Evolutionary conservation across 495 filamentous ascomycete genomes (phyloP), one percentile per base, ranked within the genome.

Genomic region (Hypoxylon rickii): DNA sequence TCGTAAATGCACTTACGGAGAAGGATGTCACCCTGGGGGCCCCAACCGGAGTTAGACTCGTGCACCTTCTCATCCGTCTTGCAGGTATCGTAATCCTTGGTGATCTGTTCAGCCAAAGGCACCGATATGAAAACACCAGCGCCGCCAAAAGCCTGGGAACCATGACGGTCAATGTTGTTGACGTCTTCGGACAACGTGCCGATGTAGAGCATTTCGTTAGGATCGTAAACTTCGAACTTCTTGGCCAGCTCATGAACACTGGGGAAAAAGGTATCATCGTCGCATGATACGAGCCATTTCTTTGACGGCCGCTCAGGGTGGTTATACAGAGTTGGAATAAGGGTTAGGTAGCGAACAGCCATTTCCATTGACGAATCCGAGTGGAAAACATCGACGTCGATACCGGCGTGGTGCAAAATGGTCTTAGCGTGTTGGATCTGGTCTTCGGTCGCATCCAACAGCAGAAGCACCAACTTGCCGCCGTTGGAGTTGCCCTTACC

Each of bases 211-310:
- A 81, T 77, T 63, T 80, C 75, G 29, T 55, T 70, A 37, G 79
- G 66, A 58, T 89, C 82, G 51, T 85, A 86, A 0, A 66, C 51
- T 15, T 66, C 66, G 18, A 79, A 67, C 34, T 64, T 60, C 26
- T 83, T 76, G 13, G 79, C 76, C 29, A 89, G 73, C 10, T 83
- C 73, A 22, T 81, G 81, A 13, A 89, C 75, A 29, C 84, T 87
- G 7, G 85, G 79, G 70, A 89, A 86, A 66, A 88, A 89, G 15
- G 87, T 90, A 62, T 90, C 87, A 61, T 90, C 86, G 53, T 89
- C 86, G 46, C 86, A 84, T 37, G 87, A 79, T 46, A 82, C 81
- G 17, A 88, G 76, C 86, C 85, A 90, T 58, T 83, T 80, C 58
- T 72, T 81, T 74, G 79, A 53, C 69, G 63, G 12, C 64, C 83